Evolutionary conservation across 257 asterid species (phyloP).

Genomic region (Fraxinus cuspidata): DNA sequence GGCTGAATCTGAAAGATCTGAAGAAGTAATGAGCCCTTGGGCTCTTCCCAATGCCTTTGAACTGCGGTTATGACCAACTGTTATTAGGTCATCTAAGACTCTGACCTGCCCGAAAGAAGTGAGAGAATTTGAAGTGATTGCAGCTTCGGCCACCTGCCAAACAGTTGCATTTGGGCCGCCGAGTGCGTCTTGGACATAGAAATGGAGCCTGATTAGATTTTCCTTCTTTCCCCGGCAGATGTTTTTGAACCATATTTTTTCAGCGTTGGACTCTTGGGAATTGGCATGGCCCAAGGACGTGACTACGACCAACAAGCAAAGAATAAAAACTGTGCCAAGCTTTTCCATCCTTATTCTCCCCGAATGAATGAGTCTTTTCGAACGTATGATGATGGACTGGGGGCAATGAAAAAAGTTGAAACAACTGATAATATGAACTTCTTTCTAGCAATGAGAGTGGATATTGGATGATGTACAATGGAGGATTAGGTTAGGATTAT

Average conservation of each 20-base stretch:
- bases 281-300: background rate
- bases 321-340: background rate
- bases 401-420: too few species aligned
- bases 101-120: background rate
- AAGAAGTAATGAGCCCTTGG: background rate
- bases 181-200: background rate
- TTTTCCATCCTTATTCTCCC: background rate
- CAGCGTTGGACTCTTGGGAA: background rate
- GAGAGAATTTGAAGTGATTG: background rate
- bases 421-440: too few species aligned
- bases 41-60: background rate
- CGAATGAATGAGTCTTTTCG: too few species aligned
- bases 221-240: background rate
- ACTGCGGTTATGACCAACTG: background rate
- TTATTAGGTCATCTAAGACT: background rate
- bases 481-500: too few species aligned
- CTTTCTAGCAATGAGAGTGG: too few species aligned
- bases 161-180: background rate
- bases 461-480: too few species aligned
- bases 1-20: background rate
- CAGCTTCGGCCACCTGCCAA: background rate
- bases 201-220: background rate
- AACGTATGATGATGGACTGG: too few species aligned
- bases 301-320: background rate
- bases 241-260: background rate